Evolutionary conservation across 2,329 filamentous ascomycete genomes (phyloP), one percentile per base, ranked within the genome.

Genomic region (Penicillium sp.): DNA sequence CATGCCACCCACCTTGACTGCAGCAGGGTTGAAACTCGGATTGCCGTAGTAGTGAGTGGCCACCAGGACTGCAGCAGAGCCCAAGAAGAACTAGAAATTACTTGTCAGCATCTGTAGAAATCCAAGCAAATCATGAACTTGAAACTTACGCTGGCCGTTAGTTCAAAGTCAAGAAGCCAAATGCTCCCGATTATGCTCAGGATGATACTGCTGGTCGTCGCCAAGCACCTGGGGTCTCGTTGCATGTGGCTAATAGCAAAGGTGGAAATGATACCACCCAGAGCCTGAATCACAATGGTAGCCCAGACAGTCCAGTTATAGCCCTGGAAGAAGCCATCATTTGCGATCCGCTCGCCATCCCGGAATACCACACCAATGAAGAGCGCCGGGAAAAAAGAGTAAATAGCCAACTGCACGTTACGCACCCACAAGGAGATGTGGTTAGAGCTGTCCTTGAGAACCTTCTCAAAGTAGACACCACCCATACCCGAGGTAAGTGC

Each of bases 301-400:
- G 88, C 83, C 93, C 93, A 97, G 3, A 98, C 94, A 22, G 94
- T 84, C 84, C 87, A 90, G 75, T 96, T 97, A 79, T 98, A 99
- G 2, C 95, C 95, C 60, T 91, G 90, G 70, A 99, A 98, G 78
- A 98, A 96, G 13, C 95, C 95, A 65, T 91, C 88, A 76, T 90
- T 87, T 28, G 89, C 85, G 66, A 99, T 93, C 44, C 91, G 89
- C 63, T 89, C 87, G 28, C 94, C 95, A 68, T 99, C 95, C 66
- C 92, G 91, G 79, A 91, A 91, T 2, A 96, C 80, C 6, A 98
- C 89, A 1, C 94, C 95, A 56, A 96, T 84, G 60, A 98, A 88
- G 0, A 97, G 83, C 0, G 93, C 91, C 0, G 94, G 92, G 70
- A 97, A 94, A 1, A 98, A 83, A 0, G 93, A 97, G 80, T 97